These are phyloP conservation scores for Tirmania nivea DNA, from an alignment of 495 filamentous ascomycete species.

Conservation along the genomic window DNA sequence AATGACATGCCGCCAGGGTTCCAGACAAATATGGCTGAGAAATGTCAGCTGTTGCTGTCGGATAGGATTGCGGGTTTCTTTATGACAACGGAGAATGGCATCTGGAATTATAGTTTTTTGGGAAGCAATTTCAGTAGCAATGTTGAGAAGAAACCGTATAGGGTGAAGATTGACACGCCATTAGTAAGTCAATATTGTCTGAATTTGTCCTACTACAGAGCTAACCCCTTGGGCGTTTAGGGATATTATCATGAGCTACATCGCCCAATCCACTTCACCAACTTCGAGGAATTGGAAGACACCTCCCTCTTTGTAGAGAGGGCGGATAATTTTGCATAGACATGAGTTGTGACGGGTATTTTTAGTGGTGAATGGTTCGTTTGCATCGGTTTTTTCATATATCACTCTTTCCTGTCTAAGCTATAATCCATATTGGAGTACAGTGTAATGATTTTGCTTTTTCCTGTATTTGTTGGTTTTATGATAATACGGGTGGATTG, in stretches of 20 bases:
- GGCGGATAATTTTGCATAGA: background rate
- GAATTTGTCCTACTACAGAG: background rate
- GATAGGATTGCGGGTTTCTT: conserved; percentile 90
- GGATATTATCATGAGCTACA: conserved; percentile 86
- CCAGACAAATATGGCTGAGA: conserved; percentile 76
- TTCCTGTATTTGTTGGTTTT: too few relatives aligned
- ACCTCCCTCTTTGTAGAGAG: conserved; percentile 24
- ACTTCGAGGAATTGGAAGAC: conserved; percentile 79
- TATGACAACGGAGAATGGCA: conserved; percentile 60
- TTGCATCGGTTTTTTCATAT: too few relatives aligned
- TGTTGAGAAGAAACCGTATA: conserved; percentile 71
- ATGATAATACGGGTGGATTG: too few relatives aligned
- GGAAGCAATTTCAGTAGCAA: conserved; percentile 56
- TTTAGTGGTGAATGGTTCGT: too few relatives aligned
- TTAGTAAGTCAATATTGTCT: conserved; percentile 18
- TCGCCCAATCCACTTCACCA: conserved; percentile 81
- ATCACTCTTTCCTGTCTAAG: too few relatives aligned
- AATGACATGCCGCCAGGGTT: conserved; percentile 90
- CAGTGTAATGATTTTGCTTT: too few relatives aligned
- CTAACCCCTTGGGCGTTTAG: background rate
- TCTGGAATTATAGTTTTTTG: conserved; percentile 99
- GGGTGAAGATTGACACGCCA: conserved; percentile 86
- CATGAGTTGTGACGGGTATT: too few relatives aligned
- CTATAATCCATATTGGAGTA: too few relatives aligned
- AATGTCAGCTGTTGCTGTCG: conserved; percentile 77